Evolutionary conservation across 345 rosid species (phyloP).

Genomic region (Brassica carinata): DNA sequence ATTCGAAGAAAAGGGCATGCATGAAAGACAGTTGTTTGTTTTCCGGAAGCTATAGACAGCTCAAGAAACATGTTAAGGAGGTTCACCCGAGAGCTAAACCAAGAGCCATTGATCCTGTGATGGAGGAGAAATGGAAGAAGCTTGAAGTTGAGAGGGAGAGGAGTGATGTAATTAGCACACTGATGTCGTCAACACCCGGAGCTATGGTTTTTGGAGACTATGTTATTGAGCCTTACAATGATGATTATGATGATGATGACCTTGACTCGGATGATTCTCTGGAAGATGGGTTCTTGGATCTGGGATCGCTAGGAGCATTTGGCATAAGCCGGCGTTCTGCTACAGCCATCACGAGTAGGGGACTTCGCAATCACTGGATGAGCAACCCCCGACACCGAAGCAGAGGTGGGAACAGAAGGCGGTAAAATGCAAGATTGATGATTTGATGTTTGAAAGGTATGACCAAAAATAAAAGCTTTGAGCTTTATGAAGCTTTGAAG

Average conservation of each 20-base stretch:
- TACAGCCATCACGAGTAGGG: conserved; percentile 39
- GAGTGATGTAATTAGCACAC: conserved; percentile 69
- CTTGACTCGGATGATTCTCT: conserved; percentile 59
- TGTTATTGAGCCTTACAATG: conserved; percentile 70
- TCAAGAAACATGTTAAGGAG: conserved; percentile 70
- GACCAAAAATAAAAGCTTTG: conserved; percentile 2
- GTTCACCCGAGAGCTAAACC: conserved; percentile 78
- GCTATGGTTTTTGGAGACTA: conserved; percentile 83
- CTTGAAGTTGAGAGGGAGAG: conserved; percentile 68
- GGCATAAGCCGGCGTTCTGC: conserved; percentile 41
- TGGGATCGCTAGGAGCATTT: conserved; percentile 47
- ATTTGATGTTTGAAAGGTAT: neutral
- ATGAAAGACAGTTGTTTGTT: conserved; percentile 73
- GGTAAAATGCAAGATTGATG: conserved; percentile 19
- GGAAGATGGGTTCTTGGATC: conserved; percentile 46
- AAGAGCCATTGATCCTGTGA: conserved; percentile 78
- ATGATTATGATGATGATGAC: conserved; percentile 29
- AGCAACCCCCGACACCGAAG: conserved; percentile 47
- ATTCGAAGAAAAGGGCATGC: conserved; percentile 68
- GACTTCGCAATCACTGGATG: conserved; percentile 40
- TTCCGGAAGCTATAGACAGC: conserved; percentile 63
- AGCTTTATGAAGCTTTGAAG: conserved; percentile 17
- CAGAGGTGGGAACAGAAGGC: conserved; percentile 44
- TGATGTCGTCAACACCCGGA: conserved; percentile 74
- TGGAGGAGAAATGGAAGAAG: conserved; percentile 77